Evolutionary conservation across 768 basidiomycete species (phyloP).

Genomic region (Lyophyllum semitale): DNA sequence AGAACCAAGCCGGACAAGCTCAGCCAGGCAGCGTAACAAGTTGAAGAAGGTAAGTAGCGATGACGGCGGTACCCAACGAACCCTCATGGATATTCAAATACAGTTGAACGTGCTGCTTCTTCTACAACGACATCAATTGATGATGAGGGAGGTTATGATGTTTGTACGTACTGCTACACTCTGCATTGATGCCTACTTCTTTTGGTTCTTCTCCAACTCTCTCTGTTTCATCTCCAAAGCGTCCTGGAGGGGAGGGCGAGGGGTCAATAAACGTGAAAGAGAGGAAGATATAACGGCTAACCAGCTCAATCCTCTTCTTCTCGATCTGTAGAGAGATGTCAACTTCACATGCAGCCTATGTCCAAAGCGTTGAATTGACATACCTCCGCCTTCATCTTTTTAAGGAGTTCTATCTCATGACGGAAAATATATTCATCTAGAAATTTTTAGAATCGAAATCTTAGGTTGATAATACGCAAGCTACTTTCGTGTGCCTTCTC

Average conservation of each 20-base stretch:
- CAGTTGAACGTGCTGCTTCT: neutral
- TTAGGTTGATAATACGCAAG: neutral
- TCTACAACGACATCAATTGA: neutral
- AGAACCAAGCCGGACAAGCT: neutral
- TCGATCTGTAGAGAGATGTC: conserved; percentile 27
- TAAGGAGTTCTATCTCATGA: conserved; percentile 58
- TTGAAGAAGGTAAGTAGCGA: no score
- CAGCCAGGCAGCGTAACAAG: neutral
- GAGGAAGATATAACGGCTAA: conserved; percentile 14
- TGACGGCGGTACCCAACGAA: no score
- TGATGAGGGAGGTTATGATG: neutral
- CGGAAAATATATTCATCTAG: conserved; percentile 65
- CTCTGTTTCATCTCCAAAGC: conserved; percentile 21
- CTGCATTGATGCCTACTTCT: neutral
- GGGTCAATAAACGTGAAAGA: neutral
- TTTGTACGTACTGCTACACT: neutral
- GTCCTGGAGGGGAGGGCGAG: conserved; percentile 19
- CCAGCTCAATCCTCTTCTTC: conserved; percentile 35
- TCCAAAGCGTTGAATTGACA: conserved; percentile 14
- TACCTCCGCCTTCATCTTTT: conserved; percentile 62
- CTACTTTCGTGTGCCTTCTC: conserved; percentile 67
- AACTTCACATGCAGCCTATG: neutral
- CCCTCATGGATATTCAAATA: no score
- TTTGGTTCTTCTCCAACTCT: conserved; percentile 24
- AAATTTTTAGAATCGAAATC: conserved; percentile 5